These are phyloP conservation scores for Tetragonia tetragonoides DNA, from an alignment of 148 eudicot genomes.

Conservation along the genomic window DNA sequence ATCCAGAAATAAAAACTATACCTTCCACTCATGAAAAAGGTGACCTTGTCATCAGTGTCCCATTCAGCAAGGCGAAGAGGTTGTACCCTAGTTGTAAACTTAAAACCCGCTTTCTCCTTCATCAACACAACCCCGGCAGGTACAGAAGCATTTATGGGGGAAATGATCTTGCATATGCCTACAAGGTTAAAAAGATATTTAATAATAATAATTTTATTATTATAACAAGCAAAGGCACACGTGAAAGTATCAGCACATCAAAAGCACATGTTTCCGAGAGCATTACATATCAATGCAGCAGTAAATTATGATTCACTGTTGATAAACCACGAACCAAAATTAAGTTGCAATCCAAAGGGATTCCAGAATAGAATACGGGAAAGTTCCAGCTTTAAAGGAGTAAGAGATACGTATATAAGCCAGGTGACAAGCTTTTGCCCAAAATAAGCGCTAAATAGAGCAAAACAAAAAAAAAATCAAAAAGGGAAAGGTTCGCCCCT, in stretches of 20 bases:
- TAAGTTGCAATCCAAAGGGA: background rate
- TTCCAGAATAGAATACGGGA: background rate
- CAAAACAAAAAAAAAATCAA: background rate
- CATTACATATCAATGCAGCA: background rate
- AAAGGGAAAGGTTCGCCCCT: background rate
- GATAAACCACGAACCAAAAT: background rate
- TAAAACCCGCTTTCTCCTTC: slow-evolving; percentile 88
- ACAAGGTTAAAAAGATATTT: slow-evolving; percentile 10
- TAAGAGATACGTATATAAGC: no score
- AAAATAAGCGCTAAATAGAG: no score
- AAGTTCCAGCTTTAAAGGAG: no score
- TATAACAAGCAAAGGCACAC: background rate
- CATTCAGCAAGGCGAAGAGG: slow-evolving; percentile 98
- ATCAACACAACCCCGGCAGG: slow-evolving; percentile 91
- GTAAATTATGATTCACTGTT: background rate
- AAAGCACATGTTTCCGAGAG: background rate
- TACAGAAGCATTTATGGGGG: slow-evolving; percentile 80
- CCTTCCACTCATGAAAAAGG: slow-evolving; percentile 98
- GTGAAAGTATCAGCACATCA: background rate
- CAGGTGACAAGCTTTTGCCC: no score
- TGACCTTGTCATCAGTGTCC: slow-evolving; percentile 91
- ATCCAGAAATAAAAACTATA: slow-evolving; percentile 29
- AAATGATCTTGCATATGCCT: slow-evolving; percentile 97
- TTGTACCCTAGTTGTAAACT: slow-evolving; percentile 91
- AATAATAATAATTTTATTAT: background rate